Evolutionary conservation across 108 stramenopile species (phyloP).

Genomic region (Discostella pseudostelligera): DNA sequence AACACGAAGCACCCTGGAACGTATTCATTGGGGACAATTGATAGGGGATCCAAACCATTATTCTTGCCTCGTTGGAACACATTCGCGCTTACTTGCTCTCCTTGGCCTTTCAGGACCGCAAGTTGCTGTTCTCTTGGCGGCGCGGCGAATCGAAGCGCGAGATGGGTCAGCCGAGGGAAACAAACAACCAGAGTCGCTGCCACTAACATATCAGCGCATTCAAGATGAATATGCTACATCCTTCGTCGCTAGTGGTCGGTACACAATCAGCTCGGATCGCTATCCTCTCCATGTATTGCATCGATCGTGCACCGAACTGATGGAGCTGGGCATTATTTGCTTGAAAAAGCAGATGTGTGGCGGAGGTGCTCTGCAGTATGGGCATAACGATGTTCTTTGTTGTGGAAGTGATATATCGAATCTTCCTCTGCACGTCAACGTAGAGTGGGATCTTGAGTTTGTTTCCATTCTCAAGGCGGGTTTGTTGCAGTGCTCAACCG

Average conservation of each 20-base stretch:
- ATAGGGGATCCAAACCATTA: constrained; percentile 35
- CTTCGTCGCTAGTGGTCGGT: constrained; percentile 36
- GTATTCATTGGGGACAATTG: constrained; percentile 38
- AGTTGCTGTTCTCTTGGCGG: constrained; percentile 66
- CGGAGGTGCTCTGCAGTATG: constrained; percentile 70
- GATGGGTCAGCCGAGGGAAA: constrained; percentile 28
- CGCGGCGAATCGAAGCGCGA: constrained; percentile 64
- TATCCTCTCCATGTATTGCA: constrained; percentile 37
- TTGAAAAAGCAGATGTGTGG: constrained; percentile 69
- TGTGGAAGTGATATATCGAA: constrained; percentile 44
- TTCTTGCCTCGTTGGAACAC: constrained; percentile 29
- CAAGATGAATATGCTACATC: constrained; percentile 70
- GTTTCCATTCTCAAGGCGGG: constrained; percentile 52
- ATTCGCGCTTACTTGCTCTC: constrained; percentile 67
- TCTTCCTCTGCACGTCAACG: constrained; percentile 67
- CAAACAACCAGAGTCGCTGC: constrained; percentile 18
- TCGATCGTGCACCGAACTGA: constrained; percentile 57
- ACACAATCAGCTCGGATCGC: constrained; percentile 38
- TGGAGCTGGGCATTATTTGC: constrained; percentile 65
- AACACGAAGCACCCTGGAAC: constrained; percentile 20
- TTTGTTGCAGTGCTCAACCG: constrained; percentile 67
- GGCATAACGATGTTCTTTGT: constrained; percentile 29
- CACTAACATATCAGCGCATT: constrained; percentile 79
- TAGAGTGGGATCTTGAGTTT: constrained; percentile 71
- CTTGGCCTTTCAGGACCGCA: constrained; percentile 74